A percentile compares a stretch with the other conserved stretches of the same genome.
Evolutionary conservation across 768 basidiomycete genomes (phyloP).

Genomic region (Termitomyces heimii): DNA sequence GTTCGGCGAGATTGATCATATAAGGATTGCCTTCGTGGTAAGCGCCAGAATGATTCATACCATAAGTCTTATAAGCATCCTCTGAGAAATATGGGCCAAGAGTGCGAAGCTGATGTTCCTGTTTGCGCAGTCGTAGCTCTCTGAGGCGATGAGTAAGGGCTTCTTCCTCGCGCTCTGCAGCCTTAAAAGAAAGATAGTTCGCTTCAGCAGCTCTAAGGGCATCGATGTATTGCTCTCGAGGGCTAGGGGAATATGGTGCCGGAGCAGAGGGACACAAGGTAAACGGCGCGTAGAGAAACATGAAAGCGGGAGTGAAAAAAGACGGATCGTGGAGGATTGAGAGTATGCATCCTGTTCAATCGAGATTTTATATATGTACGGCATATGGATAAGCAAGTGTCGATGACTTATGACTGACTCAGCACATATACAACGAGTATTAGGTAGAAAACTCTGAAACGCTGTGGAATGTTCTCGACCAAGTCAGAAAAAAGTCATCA

Average conservation of each 20-base stretch:
- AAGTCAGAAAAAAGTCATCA: not conserved
- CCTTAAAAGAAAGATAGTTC: conserved; percentile 26
- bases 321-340: not conserved
- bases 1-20: not conserved
- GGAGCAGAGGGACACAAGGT: not conserved
- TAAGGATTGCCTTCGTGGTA: too few species aligned
- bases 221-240: conserved; percentile 29
- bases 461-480: not conserved
- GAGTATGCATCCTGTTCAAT: not conserved
- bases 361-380: not conserved
- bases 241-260: not conserved
- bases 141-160: conserved; percentile 17
- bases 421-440: not conserved
- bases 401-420: not conserved
- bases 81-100: not conserved
- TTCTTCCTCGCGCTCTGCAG: conserved; percentile 22
- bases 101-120: conserved; percentile 1
- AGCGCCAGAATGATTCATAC: not conserved
- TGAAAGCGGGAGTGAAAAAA: not conserved
- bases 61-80: not conserved
- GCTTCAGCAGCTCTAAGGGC: conserved; percentile 29
- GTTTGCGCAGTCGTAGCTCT: conserved; percentile 13
- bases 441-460: not conserved
- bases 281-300: not conserved
- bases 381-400: not conserved